Conservation (phyloP, 208 protist species). For the Acanthamoeba healyi region DNA sequence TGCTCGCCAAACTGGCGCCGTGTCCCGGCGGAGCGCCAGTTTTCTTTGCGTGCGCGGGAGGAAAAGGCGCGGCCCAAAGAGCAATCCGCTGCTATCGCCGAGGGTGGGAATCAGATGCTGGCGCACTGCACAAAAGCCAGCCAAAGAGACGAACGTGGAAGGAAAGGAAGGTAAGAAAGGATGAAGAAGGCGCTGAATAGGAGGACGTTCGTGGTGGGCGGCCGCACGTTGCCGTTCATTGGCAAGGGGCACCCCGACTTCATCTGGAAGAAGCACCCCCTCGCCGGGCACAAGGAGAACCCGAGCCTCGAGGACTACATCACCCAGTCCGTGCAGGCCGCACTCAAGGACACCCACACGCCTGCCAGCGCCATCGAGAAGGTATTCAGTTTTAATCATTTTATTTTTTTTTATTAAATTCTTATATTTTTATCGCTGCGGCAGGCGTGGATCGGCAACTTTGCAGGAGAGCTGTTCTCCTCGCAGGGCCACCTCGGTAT, state of each 20-base stretch:
- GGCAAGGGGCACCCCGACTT: slow-evolving; percentile 94
- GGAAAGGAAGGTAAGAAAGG: no score
- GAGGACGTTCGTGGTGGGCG: slow-evolving; percentile 92
- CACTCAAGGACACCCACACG: slow-evolving; percentile 86
- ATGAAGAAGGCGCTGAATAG: slow-evolving; percentile 49
- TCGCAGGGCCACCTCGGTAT: slow-evolving; percentile 93
- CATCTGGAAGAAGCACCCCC: slow-evolving; percentile 94
- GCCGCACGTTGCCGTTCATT: slow-evolving; percentile 93
- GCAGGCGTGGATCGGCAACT: slow-evolving; percentile 90
- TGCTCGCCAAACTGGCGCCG: no score
- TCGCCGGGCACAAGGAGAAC: slow-evolving; percentile 94
- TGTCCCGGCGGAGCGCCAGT: no score
- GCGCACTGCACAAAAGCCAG: no score
- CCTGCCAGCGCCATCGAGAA: slow-evolving; percentile 90
- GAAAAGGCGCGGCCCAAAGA: no score
- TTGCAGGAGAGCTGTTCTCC: slow-evolving; percentile 93
- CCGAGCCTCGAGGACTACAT: slow-evolving; percentile 91
- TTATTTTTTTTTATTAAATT: slow-evolving; percentile 23
- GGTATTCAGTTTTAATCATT: slow-evolving; percentile 60
- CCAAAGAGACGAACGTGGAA: no score
- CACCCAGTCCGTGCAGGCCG: slow-evolving; percentile 77
- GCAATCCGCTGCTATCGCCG: no score
- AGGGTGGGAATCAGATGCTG: no score
- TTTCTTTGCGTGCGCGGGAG: no score
- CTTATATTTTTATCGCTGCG: background rate